A percentile compares a stretch with the other conserved stretches of the same genome.
Evolutionary conservation across 495 filamentous ascomycete genomes (phyloP).

Genomic region (Stereocaulon alpinum): DNA sequence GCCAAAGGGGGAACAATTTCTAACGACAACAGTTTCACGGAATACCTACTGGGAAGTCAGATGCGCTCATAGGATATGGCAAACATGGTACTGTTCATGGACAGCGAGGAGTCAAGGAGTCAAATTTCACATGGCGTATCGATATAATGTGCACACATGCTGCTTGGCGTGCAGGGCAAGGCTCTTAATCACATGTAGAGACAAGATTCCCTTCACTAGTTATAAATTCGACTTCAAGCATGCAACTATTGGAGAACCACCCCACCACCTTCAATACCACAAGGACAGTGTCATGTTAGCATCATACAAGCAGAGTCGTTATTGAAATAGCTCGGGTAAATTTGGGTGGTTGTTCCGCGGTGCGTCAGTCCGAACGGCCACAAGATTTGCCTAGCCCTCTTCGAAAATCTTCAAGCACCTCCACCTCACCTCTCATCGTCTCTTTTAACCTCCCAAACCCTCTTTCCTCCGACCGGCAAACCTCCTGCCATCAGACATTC

Average conservation of each 20-base stretch:
- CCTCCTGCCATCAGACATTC: background rate
- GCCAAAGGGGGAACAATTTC: conserved; percentile 14
- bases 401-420: conserved; percentile 9
- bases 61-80: conserved; percentile 5
- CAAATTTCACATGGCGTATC: background rate
- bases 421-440: conserved; percentile 7
- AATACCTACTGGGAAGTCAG: conserved; percentile 29
- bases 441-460: background rate
- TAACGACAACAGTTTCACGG: conserved; percentile 39
- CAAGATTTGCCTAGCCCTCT: conserved; percentile 12
- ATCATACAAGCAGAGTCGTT: background rate
- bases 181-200: no score
- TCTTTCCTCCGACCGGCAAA: background rate
- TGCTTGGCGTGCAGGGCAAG: no score
- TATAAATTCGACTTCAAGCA: no score
- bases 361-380: conserved; percentile 4
- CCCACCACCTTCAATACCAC: background rate
- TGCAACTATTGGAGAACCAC: no score
- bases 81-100: background rate
- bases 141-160: background rate
- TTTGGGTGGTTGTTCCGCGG: conserved; percentile 5
- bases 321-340: conserved; percentile 4
- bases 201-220: no score
- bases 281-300: background rate
- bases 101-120: conserved; percentile 3